phyloP scores from a whole-genome alignment of 768 basidiomycete genomes.

The Russula vinacea region DNA sequence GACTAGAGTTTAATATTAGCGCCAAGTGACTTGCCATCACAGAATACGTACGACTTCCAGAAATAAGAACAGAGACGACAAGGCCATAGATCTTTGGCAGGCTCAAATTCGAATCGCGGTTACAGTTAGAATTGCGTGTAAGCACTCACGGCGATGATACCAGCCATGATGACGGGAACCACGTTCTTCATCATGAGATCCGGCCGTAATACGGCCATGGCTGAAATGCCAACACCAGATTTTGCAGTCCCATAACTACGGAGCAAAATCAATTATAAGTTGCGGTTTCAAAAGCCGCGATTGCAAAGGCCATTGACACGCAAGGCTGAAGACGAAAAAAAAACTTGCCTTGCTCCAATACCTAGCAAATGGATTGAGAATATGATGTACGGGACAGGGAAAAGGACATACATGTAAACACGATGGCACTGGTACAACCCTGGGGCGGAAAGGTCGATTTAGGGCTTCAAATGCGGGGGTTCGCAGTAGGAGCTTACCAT shows the following conservation, averaged over 20 bases:
- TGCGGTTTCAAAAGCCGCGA: background rate
- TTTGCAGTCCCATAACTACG: constrained; percentile 96
- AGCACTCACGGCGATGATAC: constrained; percentile 99
- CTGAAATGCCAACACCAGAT: constrained; percentile 95
- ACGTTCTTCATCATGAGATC: constrained; percentile 83
- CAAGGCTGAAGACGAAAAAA: background rate
- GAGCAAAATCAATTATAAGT: background rate
- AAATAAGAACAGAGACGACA: constrained; percentile 96
- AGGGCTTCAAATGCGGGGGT: background rate
- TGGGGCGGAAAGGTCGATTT: constrained; percentile 35
- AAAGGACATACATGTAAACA: constrained; percentile 83
- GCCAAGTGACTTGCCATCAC: background rate
- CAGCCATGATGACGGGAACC: constrained; percentile 98
- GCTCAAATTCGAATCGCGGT: background rate
- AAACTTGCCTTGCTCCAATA: constrained; percentile 76
- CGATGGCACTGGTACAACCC: constrained; percentile 96
- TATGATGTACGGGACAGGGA: background rate
- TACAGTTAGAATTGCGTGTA: constrained; percentile 53
- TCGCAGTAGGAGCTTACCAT: constrained; percentile 58
- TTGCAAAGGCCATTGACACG: background rate
- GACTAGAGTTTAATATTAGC: constrained; percentile 16
- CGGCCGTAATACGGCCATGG: constrained; percentile 91
- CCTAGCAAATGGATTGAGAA: constrained; percentile 41
- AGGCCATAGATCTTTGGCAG: constrained; percentile 92
- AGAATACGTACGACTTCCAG: constrained; percentile 71